These are phyloP conservation scores for Myotisia sp. DNA, from an alignment of 2,329 filamentous ascomycete species.

Conservation along the genomic window DNA sequence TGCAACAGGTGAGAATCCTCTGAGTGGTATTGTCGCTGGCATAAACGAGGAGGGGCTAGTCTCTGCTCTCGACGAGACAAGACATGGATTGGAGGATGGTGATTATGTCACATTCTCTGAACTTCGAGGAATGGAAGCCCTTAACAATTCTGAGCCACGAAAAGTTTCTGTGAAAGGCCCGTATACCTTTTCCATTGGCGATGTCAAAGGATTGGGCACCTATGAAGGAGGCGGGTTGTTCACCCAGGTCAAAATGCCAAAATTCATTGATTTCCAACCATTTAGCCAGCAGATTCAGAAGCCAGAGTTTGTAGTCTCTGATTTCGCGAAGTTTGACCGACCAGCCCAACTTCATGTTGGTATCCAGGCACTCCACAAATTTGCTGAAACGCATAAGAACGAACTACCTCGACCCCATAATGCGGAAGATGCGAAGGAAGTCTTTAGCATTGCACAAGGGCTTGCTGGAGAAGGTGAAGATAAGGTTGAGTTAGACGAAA, in stretches of 20 bases:
- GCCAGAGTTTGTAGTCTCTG: constrained; percentile 79
- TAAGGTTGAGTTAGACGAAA: constrained; percentile 75
- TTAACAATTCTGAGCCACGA: constrained; percentile 71
- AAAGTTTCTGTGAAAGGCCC: constrained; percentile 91
- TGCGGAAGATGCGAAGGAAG: constrained; percentile 63
- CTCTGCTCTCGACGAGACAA: constrained; percentile 82
- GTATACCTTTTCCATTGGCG: constrained; percentile 93
- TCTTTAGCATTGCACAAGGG: constrained; percentile 59
- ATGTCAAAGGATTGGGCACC: constrained; percentile 71
- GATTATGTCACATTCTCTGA: constrained; percentile 94
- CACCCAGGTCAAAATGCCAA: constrained; percentile 97
- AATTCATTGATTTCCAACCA: constrained; percentile 75
- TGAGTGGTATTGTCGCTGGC: constrained; percentile 75
- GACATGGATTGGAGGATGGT: constrained; percentile 89
- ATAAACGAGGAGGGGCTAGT: constrained; percentile 85
- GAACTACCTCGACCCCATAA: constrained; percentile 71
- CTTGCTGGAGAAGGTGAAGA: constrained; percentile 54
- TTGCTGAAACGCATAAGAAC: constrained; percentile 55
- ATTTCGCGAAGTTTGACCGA: constrained; percentile 95
- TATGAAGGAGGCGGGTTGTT: constrained; percentile 84
- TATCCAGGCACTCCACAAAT: constrained; percentile 82
- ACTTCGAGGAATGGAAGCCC: constrained; percentile 73
- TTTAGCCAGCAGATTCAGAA: constrained; percentile 66
- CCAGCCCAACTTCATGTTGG: constrained; percentile 84
- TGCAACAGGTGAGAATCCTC: constrained; percentile 73